Evolutionary conservation across 495 filamentous ascomycete species (phyloP), one percentile per base, ranked within the genome.

Genomic region (Aspergillus indologenus): DNA sequence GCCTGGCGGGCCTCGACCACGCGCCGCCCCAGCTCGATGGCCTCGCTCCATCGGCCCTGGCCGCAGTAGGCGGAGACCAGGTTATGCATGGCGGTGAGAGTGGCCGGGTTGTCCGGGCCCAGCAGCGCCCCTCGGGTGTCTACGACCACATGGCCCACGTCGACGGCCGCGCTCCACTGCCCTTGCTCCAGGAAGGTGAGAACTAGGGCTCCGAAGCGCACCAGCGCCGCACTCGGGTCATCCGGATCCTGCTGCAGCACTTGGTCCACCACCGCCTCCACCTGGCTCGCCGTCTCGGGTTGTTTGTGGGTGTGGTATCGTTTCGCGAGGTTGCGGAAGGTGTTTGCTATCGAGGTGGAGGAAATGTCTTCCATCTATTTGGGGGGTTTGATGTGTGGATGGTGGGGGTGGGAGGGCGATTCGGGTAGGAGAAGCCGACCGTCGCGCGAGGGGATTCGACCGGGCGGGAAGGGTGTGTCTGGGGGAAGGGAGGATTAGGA

Each of bases 41-140:
- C 64, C 23, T 63, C 61, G 7, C n/a, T 21, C 50, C 57, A 63
- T n/a, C 61, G 63, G 5, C 60, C 66, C 51, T 61, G 58, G 17
- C 48, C 48, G 43, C 31, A 45, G 60, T 66, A 62, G 20, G 56
- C 61, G 8, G 34, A 57, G 5, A 65, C 64, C 44, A 67, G 57
- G 18, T 62, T 53, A 21, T 53, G 46, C 58, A 64, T 59, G 9
- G 45, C 45, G 19, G 60, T 52, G 29, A 68, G 43, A 0, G 66
- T 68, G 17, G 42, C 24, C 21, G 56, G 53, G 51, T 66, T 45
- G 40, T 66, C 58, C 5, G 47, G 47, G 19, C 68, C 64, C 22
- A 70, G 57, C 19, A 45, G 47, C 8, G 31, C 12, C 26, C 40
- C 19, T 1, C 56, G 56, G 14, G 46, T 22, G 9, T 58, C 56